These are phyloP conservation scores for Pseudozyma tsukubaensis DNA, from an alignment of 1,284 basidiomycete genomes.

Conservation along the genomic window DNA sequence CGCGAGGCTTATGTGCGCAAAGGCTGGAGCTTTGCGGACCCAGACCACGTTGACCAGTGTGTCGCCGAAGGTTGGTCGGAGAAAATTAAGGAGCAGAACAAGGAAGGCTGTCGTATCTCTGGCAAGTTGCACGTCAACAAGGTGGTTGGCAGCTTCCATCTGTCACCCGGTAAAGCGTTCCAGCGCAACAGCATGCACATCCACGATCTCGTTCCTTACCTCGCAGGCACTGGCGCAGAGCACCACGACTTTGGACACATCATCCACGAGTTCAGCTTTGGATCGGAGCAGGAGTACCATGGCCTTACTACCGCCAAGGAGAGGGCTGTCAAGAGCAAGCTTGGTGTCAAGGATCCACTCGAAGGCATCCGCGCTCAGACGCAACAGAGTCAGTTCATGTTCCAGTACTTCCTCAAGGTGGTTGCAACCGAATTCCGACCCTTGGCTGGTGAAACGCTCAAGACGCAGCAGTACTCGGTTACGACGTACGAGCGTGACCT, in stretches of 20 bases:
- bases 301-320: conserved; percentile 35
- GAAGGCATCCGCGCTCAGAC: conserved; percentile 77
- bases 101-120: conserved; percentile 92
- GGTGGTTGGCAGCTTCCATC: conserved; percentile 74
- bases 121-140: conserved; percentile 96
- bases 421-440: conserved; percentile 61
- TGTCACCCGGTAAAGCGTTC: conserved; percentile 86
- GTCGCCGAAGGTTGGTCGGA: conserved; percentile 93
- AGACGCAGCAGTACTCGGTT: conserved; percentile 90
- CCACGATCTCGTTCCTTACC: conserved; percentile 94
- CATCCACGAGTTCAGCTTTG: conserved; percentile 83
- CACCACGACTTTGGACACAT: conserved; percentile 85
- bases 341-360: conserved; percentile 86
- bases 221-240: conserved; percentile 70
- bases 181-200: conserved; percentile 84
- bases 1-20: conserved; percentile 87
- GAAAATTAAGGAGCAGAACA: conserved; percentile 88
- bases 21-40: conserved; percentile 94
- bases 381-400: conserved; percentile 70
- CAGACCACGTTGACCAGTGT: conserved; percentile 90
- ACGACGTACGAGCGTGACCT: conserved; percentile 94
- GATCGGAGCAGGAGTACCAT: conserved; percentile 55
- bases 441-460: conserved; percentile 70
- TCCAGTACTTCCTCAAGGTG: conserved; percentile 87
- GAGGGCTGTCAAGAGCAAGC: conserved; percentile 73